Conservation (phyloP, 164 flowering plant species). For the Dillenia suffruticosa region DNA sequence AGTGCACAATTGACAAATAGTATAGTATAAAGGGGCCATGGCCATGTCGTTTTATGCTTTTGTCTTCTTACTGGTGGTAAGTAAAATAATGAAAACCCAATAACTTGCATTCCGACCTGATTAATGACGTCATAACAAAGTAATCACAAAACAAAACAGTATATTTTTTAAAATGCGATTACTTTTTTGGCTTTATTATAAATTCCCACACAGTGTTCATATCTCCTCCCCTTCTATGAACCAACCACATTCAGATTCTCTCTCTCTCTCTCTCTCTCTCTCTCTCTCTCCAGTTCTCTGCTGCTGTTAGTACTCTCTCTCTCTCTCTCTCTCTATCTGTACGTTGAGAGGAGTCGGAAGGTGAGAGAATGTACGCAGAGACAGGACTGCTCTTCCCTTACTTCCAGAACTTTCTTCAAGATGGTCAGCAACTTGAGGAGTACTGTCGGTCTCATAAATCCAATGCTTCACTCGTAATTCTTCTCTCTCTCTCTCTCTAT, state of each 20-base stretch:
- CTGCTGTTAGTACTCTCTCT: neutral
- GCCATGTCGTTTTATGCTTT: slow-evolving; percentile 1
- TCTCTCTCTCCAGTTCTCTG: neutral
- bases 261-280: neutral
- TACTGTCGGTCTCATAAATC: slow-evolving; percentile 43
- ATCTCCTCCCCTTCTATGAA: neutral
- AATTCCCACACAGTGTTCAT: no score
- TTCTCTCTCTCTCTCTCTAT: slow-evolving; percentile 5
- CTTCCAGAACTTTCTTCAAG: slow-evolving; percentile 48
- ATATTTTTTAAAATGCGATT: no score
- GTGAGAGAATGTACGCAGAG: slow-evolving; percentile 44
- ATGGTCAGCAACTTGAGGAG: slow-evolving; percentile 54
- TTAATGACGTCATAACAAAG: no score
- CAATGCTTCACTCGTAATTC: slow-evolving; percentile 38
- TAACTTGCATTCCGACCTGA: no score
- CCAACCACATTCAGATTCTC: slow-evolving; percentile 11
- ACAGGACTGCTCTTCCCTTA: slow-evolving; percentile 55
- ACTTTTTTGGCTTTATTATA: no score
- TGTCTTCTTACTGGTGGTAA: neutral
- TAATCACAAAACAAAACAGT: no score
- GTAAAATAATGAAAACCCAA: no score
- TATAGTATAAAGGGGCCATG: no score
- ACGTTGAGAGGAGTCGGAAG: neutral
- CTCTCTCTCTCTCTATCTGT: slow-evolving; percentile 8
- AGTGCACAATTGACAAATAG: slow-evolving; percentile 2